Base-by-base conservation (phyloP, 257 asterid genomes). In the Lycium ferocissimum region DNA sequence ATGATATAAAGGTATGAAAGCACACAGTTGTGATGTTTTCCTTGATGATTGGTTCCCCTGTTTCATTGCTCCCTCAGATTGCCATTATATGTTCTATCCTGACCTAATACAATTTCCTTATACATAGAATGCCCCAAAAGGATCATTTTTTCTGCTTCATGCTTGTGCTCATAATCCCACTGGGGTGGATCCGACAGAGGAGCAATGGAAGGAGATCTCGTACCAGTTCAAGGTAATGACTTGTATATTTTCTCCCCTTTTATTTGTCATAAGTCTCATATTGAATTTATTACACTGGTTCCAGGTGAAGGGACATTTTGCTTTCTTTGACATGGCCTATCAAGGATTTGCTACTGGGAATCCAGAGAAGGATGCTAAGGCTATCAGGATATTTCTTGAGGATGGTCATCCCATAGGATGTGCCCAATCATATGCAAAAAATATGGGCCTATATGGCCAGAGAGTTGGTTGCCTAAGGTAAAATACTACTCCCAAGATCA, bases 81-180 rank as follows among this genome's bases (percentile, higher is more conserved):
- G 62, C 62, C n/a, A 22, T 75, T 22, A 75, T 75, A 13, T 67
- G 75, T 35, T 4, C 20, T 75, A 49, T 47, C 62, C 65, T 76
- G 47, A 76, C 65, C 45, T 76, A 22, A 38, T 37, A 5, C 53
- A 47, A 45, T 71, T 54, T 59, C 56, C 45, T 53, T 40, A 76
- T 84, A 53, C 62, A 70, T 91, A 97, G 99, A 94, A 92, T 90
- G 99, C 99, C 53, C 99, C 98, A 83, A 92, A 88, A 9, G 96
- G 97, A 9, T 97, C 98, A 49, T 92, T 97, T 90, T 97, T 97
- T 84, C 90, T 97, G 88, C 99, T 97, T 85, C 99, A 97, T 87
- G 99, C 99, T 76, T 97, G 98, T 88, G 99, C 99, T 81, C 99
- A 97, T 87, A 97, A 97, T 91, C 98, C 99, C 67, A 97, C 99